Evolutionary conservation across 2,329 filamentous ascomycete species (phyloP).

Genomic region (Zymoseptoria ardabiliae): DNA sequence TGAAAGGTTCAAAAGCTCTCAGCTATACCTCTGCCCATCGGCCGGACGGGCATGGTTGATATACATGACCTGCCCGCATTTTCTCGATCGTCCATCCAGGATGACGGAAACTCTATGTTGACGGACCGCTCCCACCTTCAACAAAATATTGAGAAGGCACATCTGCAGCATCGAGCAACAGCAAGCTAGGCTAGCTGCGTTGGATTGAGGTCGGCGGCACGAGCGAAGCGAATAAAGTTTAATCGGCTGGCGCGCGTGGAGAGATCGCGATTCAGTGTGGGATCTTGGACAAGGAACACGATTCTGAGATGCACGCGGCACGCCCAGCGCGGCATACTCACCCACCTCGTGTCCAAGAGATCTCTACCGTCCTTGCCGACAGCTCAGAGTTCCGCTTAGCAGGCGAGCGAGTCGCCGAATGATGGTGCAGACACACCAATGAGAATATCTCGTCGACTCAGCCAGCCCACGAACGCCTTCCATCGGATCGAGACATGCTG

Average conservation of each 20-base stretch:
- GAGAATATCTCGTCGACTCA: not conserved
- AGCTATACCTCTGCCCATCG: not conserved
- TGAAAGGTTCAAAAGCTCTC: not conserved
- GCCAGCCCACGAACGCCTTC: not conserved
- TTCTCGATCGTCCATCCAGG: constrained; percentile 11
- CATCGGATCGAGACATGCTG: not conserved
- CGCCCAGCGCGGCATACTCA: constrained; percentile 1
- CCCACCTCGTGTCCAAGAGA: not conserved
- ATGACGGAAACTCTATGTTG: constrained; percentile 19
- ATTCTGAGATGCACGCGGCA: constrained; percentile 6
- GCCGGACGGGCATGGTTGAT: constrained; percentile 2
- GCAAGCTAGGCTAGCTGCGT: constrained; percentile 15
- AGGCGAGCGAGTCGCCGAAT: not conserved
- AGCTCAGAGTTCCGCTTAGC: not conserved
- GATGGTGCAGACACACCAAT: not conserved
- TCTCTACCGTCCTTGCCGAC: not conserved
- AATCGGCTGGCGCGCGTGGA: constrained; percentile 6
- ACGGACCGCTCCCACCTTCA: constrained; percentile 12
- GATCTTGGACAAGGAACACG: constrained; percentile 9
- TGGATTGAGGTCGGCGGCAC: constrained; percentile 8
- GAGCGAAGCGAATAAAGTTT: constrained; percentile 15
- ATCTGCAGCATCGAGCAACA: not conserved
- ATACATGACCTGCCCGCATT: constrained; percentile 10
- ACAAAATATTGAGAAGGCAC: not conserved
- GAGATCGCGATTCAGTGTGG: constrained; percentile 17